Evolutionary conservation across 805 yeast species (phyloP), one percentile per base, ranked within the genome.

Genomic region (Cyberlindnera maritima): DNA sequence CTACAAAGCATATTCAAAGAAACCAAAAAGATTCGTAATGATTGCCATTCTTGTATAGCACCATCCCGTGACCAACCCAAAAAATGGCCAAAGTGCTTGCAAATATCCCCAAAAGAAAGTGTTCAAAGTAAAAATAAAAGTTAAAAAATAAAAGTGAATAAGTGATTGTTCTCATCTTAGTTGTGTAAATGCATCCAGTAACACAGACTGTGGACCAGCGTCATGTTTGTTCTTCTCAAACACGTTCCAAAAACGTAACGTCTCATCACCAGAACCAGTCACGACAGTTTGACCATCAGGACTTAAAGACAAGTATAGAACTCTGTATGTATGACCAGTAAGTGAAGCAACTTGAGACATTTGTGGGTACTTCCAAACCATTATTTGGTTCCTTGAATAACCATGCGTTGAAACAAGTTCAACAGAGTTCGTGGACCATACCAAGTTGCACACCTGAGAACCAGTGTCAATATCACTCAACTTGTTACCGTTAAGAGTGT

Each of bases 211-310:
- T 20, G 82, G 81, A 12, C 77, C 77, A 34, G 69, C 71, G 47
- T 79, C 83, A 41, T 70, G 69, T 56, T 78, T 82, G 49, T 76
- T 80, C 63, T 85, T 88, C 49, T 88, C 96, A 69, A 91, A 94
- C 1, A 91, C 86, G 57, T 89, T 90, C 99, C 99, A 94, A 63
- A 94, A 88, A 53, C 99, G 67, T 47, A 94, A 70, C 0, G 99
- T 94, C 65, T 94, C 99, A 67, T 94, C 99, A 4, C 98, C 99
- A 1, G 99, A 97, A 2, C 99, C 99, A 0, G 99, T 91, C 2
- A 92, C 99, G 13, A 94, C 85, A 0, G 97, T 90, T 52, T 88
- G 90, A 0, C 99, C 99, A 67, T 94, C 98, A 0, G 97, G 96
- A 17, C 96, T 86, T 69, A 92, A 74, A 4, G 96, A 80, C 56